These are phyloP conservation scores for Chrysoporthe cubensis DNA, from an alignment of 2,329 filamentous ascomycete species.

Conservation along the genomic window DNA sequence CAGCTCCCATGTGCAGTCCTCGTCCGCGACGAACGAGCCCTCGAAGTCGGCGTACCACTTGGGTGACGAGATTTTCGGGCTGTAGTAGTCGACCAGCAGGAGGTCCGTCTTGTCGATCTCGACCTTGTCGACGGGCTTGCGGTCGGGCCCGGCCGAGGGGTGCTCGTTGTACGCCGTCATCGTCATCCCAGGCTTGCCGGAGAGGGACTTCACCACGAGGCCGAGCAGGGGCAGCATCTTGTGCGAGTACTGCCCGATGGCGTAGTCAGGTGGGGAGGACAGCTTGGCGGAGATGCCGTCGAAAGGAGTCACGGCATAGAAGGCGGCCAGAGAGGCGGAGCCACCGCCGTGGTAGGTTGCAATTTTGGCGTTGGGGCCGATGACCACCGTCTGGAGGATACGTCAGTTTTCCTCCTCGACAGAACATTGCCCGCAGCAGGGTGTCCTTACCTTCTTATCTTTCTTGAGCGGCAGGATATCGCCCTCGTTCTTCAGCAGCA, in stretches of 20 bases:
- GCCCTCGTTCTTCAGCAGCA: constrained; percentile 74
- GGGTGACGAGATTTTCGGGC: constrained; percentile 54
- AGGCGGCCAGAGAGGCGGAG: constrained; percentile 62
- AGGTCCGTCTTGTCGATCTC: constrained; percentile 53
- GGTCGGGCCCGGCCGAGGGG: constrained; percentile 46
- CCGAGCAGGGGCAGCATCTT: constrained; percentile 65
- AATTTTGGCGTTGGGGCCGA: constrained; percentile 62
- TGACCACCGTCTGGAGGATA: constrained; percentile 49
- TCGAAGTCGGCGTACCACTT: constrained; percentile 66
- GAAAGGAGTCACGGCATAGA: constrained; percentile 73
- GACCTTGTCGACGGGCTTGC: constrained; percentile 56
- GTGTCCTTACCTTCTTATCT: constrained; percentile 54
- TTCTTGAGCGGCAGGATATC: constrained; percentile 66
- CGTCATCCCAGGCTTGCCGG: constrained; percentile 60
- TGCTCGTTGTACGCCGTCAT: constrained; percentile 67
- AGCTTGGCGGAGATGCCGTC: constrained; percentile 68
- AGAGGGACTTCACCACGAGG: constrained; percentile 51
- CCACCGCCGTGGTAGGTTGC: constrained; percentile 67
- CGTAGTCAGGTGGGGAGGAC: constrained; percentile 49
- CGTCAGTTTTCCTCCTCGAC: not conserved
- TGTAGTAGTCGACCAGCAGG: constrained; percentile 53
- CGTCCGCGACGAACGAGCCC: constrained; percentile 61
- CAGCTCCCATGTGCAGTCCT: constrained; percentile 65
- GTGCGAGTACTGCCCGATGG: constrained; percentile 67
- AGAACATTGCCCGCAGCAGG: not conserved